Percentiles rank a stretch among this genome's conserved stretches.
These are phyloP conservation scores for Neurospora sp. DNA, from an alignment of 2,329 filamentous ascomycete species.

Conservation along the genomic window DNA sequence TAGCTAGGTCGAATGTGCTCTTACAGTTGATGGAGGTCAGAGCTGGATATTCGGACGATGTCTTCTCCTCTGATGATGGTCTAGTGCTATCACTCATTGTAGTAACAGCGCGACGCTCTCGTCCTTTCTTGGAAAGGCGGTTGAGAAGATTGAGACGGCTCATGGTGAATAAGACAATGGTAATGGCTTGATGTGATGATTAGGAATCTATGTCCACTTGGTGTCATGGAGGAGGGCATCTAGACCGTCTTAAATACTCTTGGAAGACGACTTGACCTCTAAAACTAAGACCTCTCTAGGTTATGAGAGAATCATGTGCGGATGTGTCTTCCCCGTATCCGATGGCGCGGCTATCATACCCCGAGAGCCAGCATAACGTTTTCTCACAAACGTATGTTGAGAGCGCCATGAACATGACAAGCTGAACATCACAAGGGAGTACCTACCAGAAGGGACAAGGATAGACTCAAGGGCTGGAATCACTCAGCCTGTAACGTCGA, in stretches of 20 bases:
- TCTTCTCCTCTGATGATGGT: not conserved
- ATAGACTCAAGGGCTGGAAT: not conserved
- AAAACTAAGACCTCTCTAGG: not conserved
- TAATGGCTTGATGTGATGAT: not conserved
- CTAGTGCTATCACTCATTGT: not conserved
- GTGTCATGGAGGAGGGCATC: not conserved
- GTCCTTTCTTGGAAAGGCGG: not conserved
- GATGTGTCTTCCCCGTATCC: not conserved
- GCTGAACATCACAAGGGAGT: not conserved
- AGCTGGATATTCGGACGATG: conserved; percentile 7
- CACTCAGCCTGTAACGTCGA: not conserved
- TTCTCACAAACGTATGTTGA: not conserved
- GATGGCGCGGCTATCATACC: not conserved
- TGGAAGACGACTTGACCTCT: not conserved
- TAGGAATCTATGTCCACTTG: not conserved
- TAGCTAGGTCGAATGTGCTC: not conserved
- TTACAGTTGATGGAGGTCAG: conserved; percentile 11
- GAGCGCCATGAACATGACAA: not conserved
- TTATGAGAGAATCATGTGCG: not conserved
- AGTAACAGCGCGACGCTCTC: not conserved
- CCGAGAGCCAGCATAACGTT: not conserved
- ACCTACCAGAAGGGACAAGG: not conserved
- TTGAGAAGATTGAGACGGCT: not conserved
- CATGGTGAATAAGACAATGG: not conserved
- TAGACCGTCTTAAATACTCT: not conserved